A percentile compares a stretch with the other conserved stretches of the same genome.
These are phyloP conservation scores for Exophiala xenobiotica DNA, from an alignment of 2,329 filamentous ascomycete genomes.

Conservation along the genomic window DNA sequence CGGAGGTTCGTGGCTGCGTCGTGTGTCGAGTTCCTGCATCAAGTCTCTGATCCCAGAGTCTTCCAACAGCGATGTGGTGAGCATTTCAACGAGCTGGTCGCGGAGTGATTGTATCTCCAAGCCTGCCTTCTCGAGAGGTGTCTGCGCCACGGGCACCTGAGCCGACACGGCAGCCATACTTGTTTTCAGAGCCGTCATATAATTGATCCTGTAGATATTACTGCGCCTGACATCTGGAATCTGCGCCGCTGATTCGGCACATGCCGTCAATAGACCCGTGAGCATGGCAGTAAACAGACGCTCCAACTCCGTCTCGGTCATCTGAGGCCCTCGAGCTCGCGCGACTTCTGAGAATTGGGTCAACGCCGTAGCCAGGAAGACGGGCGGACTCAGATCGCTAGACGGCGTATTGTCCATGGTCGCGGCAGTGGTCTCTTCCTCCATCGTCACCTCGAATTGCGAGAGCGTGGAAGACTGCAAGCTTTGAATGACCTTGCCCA, in stretches of 20 bases:
- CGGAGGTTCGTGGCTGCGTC: conserved; percentile 2
- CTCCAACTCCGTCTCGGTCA: conserved; percentile 65
- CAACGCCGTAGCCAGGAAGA: conserved; percentile 23
- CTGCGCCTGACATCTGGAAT: conserved; percentile 38
- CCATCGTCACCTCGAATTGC: conserved; percentile 39
- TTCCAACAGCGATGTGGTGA: conserved; percentile 23
- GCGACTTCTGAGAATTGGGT: conserved; percentile 53
- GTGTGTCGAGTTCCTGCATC: conserved; percentile 21
- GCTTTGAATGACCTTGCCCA: conserved; percentile 27
- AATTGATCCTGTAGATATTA: conserved; percentile 52
- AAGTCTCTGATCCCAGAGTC: conserved; percentile 25
- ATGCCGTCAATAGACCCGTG: conserved; percentile 80
- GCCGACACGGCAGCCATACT: conserved; percentile 56
- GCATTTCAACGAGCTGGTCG: conserved; percentile 17
- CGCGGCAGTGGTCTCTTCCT: conserved; percentile 18
- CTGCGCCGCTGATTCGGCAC: conserved; percentile 60
- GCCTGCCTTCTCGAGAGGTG: conserved; percentile 20
- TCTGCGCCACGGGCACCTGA: conserved; percentile 36
- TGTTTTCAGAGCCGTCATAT: conserved; percentile 53
- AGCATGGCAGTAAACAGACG: conserved; percentile 78
- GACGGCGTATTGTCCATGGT: conserved; percentile 8
- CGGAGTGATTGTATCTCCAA: conserved; percentile 22
- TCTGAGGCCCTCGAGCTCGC: conserved; percentile 25
- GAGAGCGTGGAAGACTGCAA: conserved; percentile 45
- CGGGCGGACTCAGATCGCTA: conserved; percentile 23